Conservation (phyloP, 176 grass and related monocot genomes). For the Pharus latifolius region DNA sequence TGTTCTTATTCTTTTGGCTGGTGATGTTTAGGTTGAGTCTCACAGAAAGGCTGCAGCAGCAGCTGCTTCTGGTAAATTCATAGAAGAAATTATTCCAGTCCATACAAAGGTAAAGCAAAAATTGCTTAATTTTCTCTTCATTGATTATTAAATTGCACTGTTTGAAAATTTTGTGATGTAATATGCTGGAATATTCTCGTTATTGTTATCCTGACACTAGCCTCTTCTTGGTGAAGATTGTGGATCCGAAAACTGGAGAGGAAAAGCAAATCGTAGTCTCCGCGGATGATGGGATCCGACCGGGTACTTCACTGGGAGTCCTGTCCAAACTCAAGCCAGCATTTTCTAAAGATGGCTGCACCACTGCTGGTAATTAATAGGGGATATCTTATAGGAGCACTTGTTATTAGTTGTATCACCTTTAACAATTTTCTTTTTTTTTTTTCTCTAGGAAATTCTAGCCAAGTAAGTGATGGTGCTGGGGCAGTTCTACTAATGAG, state of each 20-base stretch:
- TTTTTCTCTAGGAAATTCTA: constrained; percentile 65
- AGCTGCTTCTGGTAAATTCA: constrained; percentile 70
- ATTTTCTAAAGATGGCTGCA: constrained; percentile 86
- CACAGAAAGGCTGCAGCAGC: constrained; percentile 74
- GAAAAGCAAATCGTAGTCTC: constrained; percentile 53
- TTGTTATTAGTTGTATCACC: not conserved
- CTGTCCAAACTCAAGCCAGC: constrained; percentile 84
- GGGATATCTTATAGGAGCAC: not conserved
- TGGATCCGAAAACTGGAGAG: constrained; percentile 80
- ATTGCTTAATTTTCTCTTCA: not conserved
- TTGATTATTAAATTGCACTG: not conserved
- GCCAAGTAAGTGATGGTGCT: constrained; percentile 90
- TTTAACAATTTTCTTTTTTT: not conserved
- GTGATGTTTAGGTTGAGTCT: constrained; percentile 72
- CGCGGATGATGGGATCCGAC: constrained; percentile 77
- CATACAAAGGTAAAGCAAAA: constrained; percentile 57
- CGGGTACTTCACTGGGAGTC: constrained; percentile 44
- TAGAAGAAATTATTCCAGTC: constrained; percentile 89
- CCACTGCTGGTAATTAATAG: constrained; percentile 73
- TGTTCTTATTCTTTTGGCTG: constrained; percentile 19
- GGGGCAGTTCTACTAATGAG: constrained; percentile 83
- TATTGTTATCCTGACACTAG: not conserved
- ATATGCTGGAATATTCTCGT: not conserved
- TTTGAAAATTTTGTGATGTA: not conserved
- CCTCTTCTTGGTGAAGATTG: constrained; percentile 35